phyloP scores from a whole-genome alignment of 2,329 filamentous ascomycete genomes.

The Aspergillus sp. region DNA sequence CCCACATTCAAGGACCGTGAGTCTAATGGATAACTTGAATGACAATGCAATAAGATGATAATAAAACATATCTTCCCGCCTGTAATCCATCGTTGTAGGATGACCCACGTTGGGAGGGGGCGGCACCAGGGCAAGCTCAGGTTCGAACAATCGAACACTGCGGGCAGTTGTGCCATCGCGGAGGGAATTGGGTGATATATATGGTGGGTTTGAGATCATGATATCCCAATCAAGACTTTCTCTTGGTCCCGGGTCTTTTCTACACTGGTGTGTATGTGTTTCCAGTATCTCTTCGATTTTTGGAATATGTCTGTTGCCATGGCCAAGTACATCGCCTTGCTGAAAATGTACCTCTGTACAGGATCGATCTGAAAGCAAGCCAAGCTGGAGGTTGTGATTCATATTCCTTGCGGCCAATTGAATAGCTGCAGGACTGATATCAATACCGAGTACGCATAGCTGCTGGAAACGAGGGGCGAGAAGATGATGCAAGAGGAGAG shows the following conservation, averaged over 20 bases:
- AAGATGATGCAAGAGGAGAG: constrained; percentile 64
- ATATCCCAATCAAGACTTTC: constrained; percentile 48
- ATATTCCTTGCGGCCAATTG: constrained; percentile 60
- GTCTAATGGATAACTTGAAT: constrained; percentile 14
- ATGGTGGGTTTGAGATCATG: constrained; percentile 83
- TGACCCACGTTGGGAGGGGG: constrained; percentile 21
- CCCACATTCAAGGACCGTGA: constrained; percentile 34
- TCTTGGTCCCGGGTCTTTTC: background rate
- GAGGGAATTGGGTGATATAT: constrained; percentile 65
- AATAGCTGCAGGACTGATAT: constrained; percentile 63
- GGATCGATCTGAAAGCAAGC: constrained; percentile 20
- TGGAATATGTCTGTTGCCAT: constrained; percentile 1
- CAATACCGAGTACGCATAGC: constrained; percentile 60
- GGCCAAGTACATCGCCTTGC: constrained; percentile 38
- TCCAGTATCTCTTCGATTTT: constrained; percentile 11
- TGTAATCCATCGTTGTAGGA: background rate
- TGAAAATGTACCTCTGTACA: constrained; percentile 40
- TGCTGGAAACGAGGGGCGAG: constrained; percentile 39
- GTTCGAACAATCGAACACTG: constrained; percentile 77
- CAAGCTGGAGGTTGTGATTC: constrained; percentile 40
- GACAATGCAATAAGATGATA: constrained; percentile 23
- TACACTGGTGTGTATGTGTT: background rate
- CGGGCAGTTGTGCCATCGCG: constrained; percentile 53
- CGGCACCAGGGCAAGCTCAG: constrained; percentile 68
- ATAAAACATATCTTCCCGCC: constrained; percentile 32